Evolutionary conservation across 441 rosid species (phyloP), one percentile per base, ranked within the genome.

Genomic region (Geranium incanum): DNA sequence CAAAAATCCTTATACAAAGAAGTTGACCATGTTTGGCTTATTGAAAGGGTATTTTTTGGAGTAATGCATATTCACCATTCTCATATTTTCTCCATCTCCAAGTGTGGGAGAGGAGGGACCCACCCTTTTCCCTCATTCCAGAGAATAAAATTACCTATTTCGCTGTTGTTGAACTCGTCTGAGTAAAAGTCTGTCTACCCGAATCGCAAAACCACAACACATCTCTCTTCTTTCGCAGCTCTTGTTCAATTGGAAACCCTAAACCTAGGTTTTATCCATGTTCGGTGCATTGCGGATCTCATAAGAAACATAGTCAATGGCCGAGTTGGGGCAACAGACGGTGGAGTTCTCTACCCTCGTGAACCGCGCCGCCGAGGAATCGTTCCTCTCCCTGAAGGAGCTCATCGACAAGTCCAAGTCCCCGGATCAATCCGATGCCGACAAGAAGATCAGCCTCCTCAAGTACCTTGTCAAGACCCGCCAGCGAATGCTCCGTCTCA

Each of bases 401-500:
- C 89, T 95, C 70, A 92, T 91, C 71, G 92, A 90, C 15, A 91
- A 87, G 74, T 85, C 88, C 36, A 89, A 86, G 82, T 84, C 97
- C 16, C 6, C 75, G 68, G 92, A 87, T 64, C 86, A 83, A 72
- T 88, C 95, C 64, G 99, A 95, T 78, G 76, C 87, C 21, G 97
- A 95, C 59, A 92, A 89, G 88, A 93, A 93, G 85, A 82, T 95
- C 81, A 74, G 81, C 68, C 86, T 95, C 68, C 85, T 95, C 70
- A 93, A 91, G 89, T 95, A 80, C 78, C 71, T 93, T 39, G 86
- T 81, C 71, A 87, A 84, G 81, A 93, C 97, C 64, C 95, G 88
- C 76, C 99, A 95, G 75, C 97, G 99, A 67, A 84, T 93, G 95
- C 97, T 95, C 37, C 78, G 98, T 9, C 99, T 93, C 75, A 87